A percentile compares a stretch with the other conserved stretches of the same genome.
Evolutionary conservation across 495 filamentous ascomycete genomes (phyloP).

Genomic region (Xylaria intraflava): DNA sequence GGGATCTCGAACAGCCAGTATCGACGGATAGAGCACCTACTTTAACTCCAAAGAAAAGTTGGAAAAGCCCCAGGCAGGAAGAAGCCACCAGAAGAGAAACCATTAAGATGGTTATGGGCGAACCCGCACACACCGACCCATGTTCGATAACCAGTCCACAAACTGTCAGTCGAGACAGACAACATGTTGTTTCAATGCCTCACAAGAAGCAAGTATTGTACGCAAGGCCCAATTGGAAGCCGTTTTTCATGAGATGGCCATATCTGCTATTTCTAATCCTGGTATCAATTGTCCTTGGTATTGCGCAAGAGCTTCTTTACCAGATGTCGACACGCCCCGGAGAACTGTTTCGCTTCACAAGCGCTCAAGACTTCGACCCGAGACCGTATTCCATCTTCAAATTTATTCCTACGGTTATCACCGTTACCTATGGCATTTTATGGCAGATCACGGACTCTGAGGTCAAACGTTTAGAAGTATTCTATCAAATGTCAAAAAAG

Average conservation of each 20-base stretch:
- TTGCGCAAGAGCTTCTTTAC: constrained; percentile 53
- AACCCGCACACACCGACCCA: constrained; percentile 29
- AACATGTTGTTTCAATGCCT: constrained; percentile 25
- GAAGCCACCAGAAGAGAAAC: constrained; percentile 49
- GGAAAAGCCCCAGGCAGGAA: constrained; percentile 39
- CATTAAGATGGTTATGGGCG: constrained; percentile 45
- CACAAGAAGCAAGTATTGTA: constrained; percentile 40
- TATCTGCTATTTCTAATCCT: constrained; percentile 52
- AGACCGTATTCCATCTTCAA: constrained; percentile 61
- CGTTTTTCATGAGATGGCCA: constrained; percentile 60
- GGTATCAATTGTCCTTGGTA: constrained; percentile 50
- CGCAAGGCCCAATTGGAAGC: constrained; percentile 64
- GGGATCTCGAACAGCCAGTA: constrained; percentile 31
- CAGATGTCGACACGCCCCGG: constrained; percentile 42
- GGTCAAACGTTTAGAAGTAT: constrained; percentile 66
- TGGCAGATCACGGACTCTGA: constrained; percentile 73
- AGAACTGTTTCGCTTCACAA: constrained; percentile 44
- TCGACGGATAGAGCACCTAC: constrained; percentile 21
- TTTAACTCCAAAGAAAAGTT: constrained; percentile 23
- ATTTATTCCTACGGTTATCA: constrained; percentile 61
- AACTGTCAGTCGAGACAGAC: constrained; percentile 9
- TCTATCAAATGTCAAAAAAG: constrained; percentile 63
- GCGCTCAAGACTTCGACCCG: constrained; percentile 44
- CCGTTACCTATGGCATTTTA: constrained; percentile 64
- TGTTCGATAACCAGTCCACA: constrained; percentile 34